phyloP scores from a whole-genome alignment of 495 filamentous ascomycete species.

The Aspergillus sclerotiicarbonarius region DNA sequence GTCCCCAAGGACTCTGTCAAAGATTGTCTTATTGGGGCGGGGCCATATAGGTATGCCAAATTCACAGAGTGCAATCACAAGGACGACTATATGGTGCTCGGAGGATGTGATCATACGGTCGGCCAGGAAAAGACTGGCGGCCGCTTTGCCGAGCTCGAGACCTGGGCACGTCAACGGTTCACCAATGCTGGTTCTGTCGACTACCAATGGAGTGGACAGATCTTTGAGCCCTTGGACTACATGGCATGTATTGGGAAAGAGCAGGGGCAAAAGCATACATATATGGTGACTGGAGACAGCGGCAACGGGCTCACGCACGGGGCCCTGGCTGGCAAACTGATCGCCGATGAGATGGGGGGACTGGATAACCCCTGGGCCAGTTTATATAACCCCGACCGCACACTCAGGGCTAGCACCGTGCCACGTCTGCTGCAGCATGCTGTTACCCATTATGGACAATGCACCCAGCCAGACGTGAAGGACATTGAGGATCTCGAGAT shows the following conservation, averaged over 20 bases:
- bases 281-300: slow-evolving; percentile 56
- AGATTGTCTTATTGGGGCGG: slow-evolving; percentile 52
- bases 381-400: slow-evolving; percentile 49
- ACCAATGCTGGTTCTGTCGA: slow-evolving; percentile 46
- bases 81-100: slow-evolving; percentile 57
- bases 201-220: slow-evolving; percentile 58
- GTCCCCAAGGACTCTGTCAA: slow-evolving; percentile 49
- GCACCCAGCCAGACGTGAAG: slow-evolving; percentile 51
- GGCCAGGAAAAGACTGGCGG: slow-evolving; percentile 45
- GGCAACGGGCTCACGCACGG: slow-evolving; percentile 61
- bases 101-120: slow-evolving; percentile 61
- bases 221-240: slow-evolving; percentile 55
- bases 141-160: slow-evolving; percentile 47
- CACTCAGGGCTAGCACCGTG: slow-evolving; percentile 27
- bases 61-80: slow-evolving; percentile 50
- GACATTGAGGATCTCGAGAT: slow-evolving; percentile 56
- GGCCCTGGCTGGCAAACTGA: slow-evolving; percentile 49
- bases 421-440: slow-evolving; percentile 42
- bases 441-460: slow-evolving; percentile 52
- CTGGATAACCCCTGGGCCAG: slow-evolving; percentile 45
- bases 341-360: slow-evolving; percentile 54
- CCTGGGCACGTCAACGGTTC: slow-evolving; percentile 54
- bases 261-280: slow-evolving; percentile 49
- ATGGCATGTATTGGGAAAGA: slow-evolving; percentile 57
- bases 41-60: slow-evolving; percentile 53